Evolutionary conservation across 202 grass and related monocot genomes (phyloP).

Genomic region (Dendrocalamus latiflorus): DNA sequence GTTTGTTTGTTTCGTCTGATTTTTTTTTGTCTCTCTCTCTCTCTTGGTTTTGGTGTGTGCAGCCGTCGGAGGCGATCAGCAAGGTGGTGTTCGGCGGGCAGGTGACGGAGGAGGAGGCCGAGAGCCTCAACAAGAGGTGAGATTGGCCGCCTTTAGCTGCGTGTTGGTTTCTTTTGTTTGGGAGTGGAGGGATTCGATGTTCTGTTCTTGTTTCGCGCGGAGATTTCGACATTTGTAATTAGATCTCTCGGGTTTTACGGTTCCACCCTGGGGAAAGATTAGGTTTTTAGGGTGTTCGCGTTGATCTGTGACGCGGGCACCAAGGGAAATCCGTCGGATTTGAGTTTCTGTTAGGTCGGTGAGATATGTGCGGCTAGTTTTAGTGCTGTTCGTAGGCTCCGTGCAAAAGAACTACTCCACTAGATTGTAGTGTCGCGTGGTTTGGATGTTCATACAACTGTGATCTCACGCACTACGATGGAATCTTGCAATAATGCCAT

Average conservation of each 20-base stretch:
- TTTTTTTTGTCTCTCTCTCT: too few relatives aligned
- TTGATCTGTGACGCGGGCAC: background rate
- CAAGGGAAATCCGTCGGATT: constrained; percentile 19
- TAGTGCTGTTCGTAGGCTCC: background rate
- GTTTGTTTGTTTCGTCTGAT: background rate
- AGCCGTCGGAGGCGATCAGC: constrained; percentile 84
- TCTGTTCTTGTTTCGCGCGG: background rate
- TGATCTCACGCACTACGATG: background rate
- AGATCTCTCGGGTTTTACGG: constrained; percentile 19
- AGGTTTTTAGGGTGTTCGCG: background rate
- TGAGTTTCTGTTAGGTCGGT: background rate
- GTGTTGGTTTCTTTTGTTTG: background rate
- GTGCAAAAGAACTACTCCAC: background rate
- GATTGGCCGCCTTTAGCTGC: background rate
- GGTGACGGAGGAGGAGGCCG: constrained; percentile 86
- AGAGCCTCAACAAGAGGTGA: too few relatives aligned
- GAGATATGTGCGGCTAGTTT: background rate
- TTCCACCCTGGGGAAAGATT: background rate
- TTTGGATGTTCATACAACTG: background rate
- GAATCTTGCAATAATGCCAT: background rate
- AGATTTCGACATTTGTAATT: background rate
- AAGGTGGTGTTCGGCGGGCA: constrained; percentile 91
- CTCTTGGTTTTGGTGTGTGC: background rate
- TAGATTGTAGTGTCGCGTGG: background rate
- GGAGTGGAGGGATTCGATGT: background rate